Evolutionary conservation across 2,329 filamentous ascomycete species (phyloP).

Genomic region (Fusarium sp.): DNA sequence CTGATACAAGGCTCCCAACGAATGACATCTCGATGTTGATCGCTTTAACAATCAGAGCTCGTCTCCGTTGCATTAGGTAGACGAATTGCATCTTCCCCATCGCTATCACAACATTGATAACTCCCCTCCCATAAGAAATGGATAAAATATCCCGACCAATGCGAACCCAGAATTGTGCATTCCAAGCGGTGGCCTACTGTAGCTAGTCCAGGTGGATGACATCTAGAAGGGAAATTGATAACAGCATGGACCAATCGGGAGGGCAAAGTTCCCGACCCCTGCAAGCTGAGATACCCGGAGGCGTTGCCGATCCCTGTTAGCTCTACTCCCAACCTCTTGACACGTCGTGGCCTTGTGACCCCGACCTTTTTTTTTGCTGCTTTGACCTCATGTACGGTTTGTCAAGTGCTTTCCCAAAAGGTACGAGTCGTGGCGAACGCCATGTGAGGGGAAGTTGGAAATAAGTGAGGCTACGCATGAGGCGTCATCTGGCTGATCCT

Average conservation of each 20-base stretch:
- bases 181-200: background rate
- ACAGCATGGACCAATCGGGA: conserved; percentile 16
- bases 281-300: background rate
- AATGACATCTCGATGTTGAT: background rate
- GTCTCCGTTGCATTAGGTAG: background rate
- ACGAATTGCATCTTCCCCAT: background rate
- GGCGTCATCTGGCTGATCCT: background rate
- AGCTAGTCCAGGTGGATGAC: background rate
- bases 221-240: conserved; percentile 21
- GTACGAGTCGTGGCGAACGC: conserved; percentile 13
- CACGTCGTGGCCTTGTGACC: background rate
- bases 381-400: conserved; percentile 21
- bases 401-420: conserved; percentile 18
- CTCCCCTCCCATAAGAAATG: background rate
- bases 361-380: background rate
- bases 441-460: background rate
- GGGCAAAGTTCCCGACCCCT: conserved; percentile 22
- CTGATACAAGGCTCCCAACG: background rate
- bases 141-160: background rate
- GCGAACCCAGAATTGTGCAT: background rate
- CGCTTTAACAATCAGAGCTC: background rate
- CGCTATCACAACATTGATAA: background rate
- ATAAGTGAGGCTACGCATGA: background rate
- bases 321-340: background rate
- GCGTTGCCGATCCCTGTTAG: conserved; percentile 17